phyloP scores from a whole-genome alignment of 1,284 basidiomycete species.

The Heliocybe sulcata region DNA sequence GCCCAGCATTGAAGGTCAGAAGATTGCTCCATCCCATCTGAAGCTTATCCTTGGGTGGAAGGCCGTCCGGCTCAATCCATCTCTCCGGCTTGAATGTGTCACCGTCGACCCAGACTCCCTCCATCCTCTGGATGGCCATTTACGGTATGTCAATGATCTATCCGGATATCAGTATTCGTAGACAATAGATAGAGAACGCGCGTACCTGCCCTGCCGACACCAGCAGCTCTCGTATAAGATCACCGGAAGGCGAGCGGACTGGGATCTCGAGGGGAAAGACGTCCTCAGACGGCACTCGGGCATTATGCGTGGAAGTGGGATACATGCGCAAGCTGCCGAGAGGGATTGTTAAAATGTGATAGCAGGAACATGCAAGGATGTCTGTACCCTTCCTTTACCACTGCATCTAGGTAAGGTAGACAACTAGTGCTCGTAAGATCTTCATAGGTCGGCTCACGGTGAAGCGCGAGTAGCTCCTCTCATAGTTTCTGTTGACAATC shows the following conservation, averaged over 20 bases:
- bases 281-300: slow-evolving; percentile 10
- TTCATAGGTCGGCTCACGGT: too few relatives aligned
- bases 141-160: neutral
- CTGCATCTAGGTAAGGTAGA: too few relatives aligned
- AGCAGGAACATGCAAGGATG: too few relatives aligned
- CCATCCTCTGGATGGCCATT: neutral
- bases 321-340: too few relatives aligned
- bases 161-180: neutral
- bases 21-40: slow-evolving; percentile 25
- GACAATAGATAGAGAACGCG: too few relatives aligned
- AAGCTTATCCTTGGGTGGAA: slow-evolving; percentile 20
- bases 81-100: slow-evolving; percentile 8
- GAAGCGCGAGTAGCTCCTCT: too few relatives aligned
- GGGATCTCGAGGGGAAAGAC: slow-evolving; percentile 2
- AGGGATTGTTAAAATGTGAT: too few relatives aligned
- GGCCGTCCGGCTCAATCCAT: slow-evolving; percentile 23
- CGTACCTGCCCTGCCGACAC: slow-evolving; percentile 7
- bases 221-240: neutral
- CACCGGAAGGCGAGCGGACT: neutral
- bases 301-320: too few relatives aligned
- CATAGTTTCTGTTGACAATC: too few relatives aligned
- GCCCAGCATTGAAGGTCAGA: slow-evolving; percentile 32
- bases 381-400: too few relatives aligned
- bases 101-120: neutral
- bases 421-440: too few relatives aligned